A percentile compares a stretch with the other conserved stretches of the same genome.
Conservation (phyloP, 176 grass and related monocot species). For the Guadua angustifolia region DNA sequence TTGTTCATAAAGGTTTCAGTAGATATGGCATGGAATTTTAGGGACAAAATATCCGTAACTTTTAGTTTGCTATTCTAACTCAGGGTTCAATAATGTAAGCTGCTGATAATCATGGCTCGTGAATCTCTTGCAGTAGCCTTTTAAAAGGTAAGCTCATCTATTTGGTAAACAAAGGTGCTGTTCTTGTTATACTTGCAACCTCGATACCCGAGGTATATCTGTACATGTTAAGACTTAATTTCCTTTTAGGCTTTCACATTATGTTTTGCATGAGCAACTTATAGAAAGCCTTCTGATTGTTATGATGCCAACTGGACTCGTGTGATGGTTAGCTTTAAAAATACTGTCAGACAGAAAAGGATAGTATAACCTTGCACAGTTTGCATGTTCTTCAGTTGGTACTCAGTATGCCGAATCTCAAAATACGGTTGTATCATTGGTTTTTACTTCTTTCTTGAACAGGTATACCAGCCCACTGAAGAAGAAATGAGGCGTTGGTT, state of each 20-base stretch:
- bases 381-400: not conserved
- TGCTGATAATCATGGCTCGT: not conserved
- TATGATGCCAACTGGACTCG: slow-evolving; percentile 1
- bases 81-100: slow-evolving; percentile 4
- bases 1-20: not conserved
- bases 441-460: slow-evolving; percentile 35
- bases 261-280: slow-evolving; percentile 1
- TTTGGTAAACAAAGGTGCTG: not conserved
- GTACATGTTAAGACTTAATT: not conserved
- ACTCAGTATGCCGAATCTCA: not conserved
- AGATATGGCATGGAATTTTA: slow-evolving; percentile 14
- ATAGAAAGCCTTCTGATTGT: not conserved
- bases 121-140: not conserved
- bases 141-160: not conserved
- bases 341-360: slow-evolving; percentile 11
- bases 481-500: slow-evolving; percentile 70
- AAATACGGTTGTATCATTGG: slow-evolving; percentile 10
- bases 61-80: not conserved
- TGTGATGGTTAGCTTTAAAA: slow-evolving; percentile 8
- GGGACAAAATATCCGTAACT: not conserved
- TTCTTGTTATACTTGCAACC: not conserved
- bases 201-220: not conserved
- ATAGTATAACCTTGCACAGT: not conserved
- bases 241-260: slow-evolving; percentile 14
- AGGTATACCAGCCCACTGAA: slow-evolving; percentile 83